These are phyloP conservation scores for Cornus kousa DNA, from an alignment of 148 eudicot species.

Conservation along the genomic window DNA sequence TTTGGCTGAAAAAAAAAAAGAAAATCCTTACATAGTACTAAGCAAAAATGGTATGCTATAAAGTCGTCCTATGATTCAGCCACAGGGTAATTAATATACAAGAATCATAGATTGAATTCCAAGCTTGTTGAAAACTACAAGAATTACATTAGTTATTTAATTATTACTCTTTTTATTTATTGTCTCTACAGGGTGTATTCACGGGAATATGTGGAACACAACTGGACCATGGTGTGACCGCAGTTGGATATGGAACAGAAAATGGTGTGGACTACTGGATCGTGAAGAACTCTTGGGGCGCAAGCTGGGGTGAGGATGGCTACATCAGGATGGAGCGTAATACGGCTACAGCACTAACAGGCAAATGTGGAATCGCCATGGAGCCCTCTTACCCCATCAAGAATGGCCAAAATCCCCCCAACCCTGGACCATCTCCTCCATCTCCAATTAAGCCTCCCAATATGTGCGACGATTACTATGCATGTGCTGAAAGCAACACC, in stretches of 20 bases:
- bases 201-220: neutral
- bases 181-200: neutral
- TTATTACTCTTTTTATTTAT: no score
- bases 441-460: conserved; percentile 53
- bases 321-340: neutral
- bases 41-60: neutral
- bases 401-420: conserved; percentile 44
- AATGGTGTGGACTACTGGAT: neutral
- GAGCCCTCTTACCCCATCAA: neutral
- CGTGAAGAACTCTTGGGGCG: neutral
- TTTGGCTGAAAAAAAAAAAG: no score
- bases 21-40: no score
- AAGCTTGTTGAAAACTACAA: neutral
- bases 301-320: neutral
- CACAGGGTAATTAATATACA: no score
- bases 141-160: neutral
- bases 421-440: conserved; percentile 96
- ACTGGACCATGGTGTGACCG: neutral
- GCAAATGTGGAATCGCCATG: neutral
- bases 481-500: conserved; percentile 56
- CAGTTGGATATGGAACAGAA: neutral
- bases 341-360: neutral
- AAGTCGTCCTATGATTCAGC: no score
- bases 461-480: conserved; percentile 59
- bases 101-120: no score